These are phyloP conservation scores for Carex kokanica DNA, from an alignment of 176 grass and related monocot genomes.

Conservation along the genomic window DNA sequence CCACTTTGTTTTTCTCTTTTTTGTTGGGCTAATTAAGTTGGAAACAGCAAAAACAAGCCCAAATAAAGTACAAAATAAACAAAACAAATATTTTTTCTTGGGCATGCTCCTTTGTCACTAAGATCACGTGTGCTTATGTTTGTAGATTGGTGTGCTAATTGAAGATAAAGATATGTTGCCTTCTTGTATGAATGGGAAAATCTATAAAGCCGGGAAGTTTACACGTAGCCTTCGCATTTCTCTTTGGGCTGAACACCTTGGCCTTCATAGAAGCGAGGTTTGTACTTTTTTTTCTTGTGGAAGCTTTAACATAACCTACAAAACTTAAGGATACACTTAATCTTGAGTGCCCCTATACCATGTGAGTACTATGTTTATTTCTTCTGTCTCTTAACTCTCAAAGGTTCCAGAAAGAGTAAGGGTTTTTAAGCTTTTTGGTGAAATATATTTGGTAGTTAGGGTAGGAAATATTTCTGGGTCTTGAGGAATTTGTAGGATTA, in stretches of 20 bases:
- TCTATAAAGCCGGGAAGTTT: constrained; percentile 94
- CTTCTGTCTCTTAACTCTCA: background rate
- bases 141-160: constrained; percentile 90
- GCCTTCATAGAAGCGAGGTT: constrained; percentile 85
- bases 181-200: constrained; percentile 93
- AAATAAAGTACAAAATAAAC: background rate
- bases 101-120: background rate
- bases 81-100: background rate
- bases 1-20: background rate
- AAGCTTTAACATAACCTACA: background rate
- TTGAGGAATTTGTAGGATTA: background rate
- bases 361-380: background rate
- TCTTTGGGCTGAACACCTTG: constrained; percentile 92
- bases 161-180: constrained; percentile 96
- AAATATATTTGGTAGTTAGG: constrained; percentile 6
- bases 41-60: background rate
- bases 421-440: background rate
- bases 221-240: constrained; percentile 80
- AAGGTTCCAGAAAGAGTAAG: background rate
- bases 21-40: background rate
- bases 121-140: background rate
- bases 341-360: background rate
- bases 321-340: background rate
- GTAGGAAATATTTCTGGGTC: background rate
- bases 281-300: constrained; percentile 26